Conservation (phyloP, 2,329 filamentous ascomycete genomes). For the Cytospora piceae region DNA sequence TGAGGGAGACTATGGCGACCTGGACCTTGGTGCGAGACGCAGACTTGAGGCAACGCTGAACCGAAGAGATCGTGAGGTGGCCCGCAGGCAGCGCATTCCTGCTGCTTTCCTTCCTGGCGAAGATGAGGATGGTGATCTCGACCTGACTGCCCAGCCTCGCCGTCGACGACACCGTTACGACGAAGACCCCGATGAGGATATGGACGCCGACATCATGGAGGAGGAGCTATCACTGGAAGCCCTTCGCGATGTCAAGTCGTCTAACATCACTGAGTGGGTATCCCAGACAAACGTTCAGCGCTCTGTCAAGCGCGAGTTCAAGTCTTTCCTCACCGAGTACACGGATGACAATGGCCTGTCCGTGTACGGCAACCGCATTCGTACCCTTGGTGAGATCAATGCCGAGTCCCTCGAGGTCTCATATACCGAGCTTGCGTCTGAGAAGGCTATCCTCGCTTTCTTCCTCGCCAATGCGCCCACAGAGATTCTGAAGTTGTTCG, state of each 20-base stretch:
- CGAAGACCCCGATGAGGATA: conserved; percentile 89
- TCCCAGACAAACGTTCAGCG: conserved; percentile 86
- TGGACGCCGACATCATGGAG: conserved; percentile 92
- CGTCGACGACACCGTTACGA: conserved; percentile 89
- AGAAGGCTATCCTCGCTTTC: conserved; percentile 92
- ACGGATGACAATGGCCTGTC: conserved; percentile 87
- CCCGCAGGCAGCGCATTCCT: conserved; percentile 68
- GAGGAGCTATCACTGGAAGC: conserved; percentile 93
- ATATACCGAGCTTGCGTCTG: conserved; percentile 86
- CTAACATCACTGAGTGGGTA: conserved; percentile 94
- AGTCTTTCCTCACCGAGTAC: conserved; percentile 94
- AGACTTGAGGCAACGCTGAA: conserved; percentile 74
- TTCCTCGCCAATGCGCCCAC: conserved; percentile 94
- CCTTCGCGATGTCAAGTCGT: conserved; percentile 88
- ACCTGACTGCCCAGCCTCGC: conserved; percentile 83
- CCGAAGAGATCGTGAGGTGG: conserved; percentile 73
- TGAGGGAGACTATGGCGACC: conserved; percentile 71
- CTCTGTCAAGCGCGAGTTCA: conserved; percentile 95
- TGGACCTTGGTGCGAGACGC: conserved; percentile 69
- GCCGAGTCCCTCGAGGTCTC: conserved; percentile 95
- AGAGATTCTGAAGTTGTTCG: conserved; percentile 95
- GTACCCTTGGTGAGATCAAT: conserved; percentile 95
- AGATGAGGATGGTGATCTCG: conserved; percentile 81
- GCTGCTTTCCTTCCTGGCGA: conserved; percentile 78
- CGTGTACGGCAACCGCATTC: conserved; percentile 92